Evolutionary conservation across 73 alveolate species (phyloP).

Genomic region (Paramecium pentaurelia): DNA sequence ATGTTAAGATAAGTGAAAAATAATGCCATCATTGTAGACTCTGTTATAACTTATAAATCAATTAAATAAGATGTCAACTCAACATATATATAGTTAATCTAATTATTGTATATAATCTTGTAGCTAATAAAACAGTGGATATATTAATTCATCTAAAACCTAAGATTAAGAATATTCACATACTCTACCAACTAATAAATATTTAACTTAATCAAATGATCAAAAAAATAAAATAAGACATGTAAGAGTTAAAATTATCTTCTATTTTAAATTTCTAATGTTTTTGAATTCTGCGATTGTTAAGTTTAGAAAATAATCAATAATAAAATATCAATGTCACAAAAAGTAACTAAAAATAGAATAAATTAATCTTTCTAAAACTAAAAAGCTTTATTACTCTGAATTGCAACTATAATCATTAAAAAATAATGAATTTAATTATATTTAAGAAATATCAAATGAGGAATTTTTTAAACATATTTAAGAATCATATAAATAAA

Average conservation of each 20-base stretch:
- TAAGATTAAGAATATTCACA: neutral
- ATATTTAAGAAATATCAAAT: neutral
- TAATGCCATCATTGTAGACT: neutral
- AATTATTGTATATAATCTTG: neutral
- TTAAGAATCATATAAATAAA: neutral
- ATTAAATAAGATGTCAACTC: neutral
- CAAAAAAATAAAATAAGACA: no score
- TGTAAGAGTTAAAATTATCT: no score
- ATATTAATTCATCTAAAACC: neutral
- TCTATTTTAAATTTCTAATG: neutral
- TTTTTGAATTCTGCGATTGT: neutral
- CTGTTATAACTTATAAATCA: neutral
- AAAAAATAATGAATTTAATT: neutral
- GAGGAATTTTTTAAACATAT: neutral
- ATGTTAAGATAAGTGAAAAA: neutral
- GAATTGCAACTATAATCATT: no score
- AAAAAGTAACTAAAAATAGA: no score
- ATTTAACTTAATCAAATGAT: no score
- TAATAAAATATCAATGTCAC: no score
- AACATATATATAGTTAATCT: neutral
- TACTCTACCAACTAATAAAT: neutral
- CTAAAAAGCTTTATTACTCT: no score
- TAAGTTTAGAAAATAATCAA: no score
- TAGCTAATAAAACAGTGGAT: neutral
- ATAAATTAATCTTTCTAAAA: no score